These are phyloP conservation scores for Mycosphaerella sp. DNA, from an alignment of 2,329 filamentous ascomycete genomes.

Conservation along the genomic window DNA sequence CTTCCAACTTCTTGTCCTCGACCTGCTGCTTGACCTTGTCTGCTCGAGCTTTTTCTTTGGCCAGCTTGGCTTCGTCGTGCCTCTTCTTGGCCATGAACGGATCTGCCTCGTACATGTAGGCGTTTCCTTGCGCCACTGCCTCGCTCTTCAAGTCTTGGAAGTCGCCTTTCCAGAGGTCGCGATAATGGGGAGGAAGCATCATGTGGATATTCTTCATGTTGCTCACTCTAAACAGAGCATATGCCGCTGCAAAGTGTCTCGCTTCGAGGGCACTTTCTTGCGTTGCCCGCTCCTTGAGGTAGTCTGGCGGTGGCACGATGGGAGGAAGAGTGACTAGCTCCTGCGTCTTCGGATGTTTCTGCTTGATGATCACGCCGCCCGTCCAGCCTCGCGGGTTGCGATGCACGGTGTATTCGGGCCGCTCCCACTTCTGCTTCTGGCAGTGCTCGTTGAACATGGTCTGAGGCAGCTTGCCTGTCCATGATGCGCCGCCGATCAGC, in stretches of 20 bases:
- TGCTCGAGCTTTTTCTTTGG: conserved; percentile 71
- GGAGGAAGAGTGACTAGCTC: conserved; percentile 69
- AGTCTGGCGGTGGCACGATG: conserved; percentile 70
- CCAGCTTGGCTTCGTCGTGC: conserved; percentile 68
- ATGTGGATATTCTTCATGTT: conserved; percentile 96
- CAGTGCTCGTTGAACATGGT: conserved; percentile 92
- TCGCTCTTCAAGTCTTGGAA: conserved; percentile 76
- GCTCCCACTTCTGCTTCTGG: conserved; percentile 92
- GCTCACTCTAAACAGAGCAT: conserved; percentile 82
- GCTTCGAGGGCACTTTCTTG: conserved; percentile 82
- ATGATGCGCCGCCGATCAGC: conserved; percentile 87
- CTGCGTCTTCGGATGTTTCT: conserved; percentile 72
- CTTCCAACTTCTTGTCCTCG: conserved; percentile 56
- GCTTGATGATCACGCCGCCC: conserved; percentile 71
- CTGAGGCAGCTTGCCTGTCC: conserved; percentile 94
- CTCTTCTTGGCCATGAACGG: conserved; percentile 79
- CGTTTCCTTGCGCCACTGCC: conserved; percentile 69
- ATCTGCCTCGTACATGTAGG: conserved; percentile 92
- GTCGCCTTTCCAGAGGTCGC: conserved; percentile 80
- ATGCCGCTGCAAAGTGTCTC: conserved; percentile 86
- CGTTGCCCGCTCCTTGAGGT: conserved; percentile 64
- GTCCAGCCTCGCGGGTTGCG: conserved; percentile 40
- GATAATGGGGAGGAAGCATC: conserved; percentile 86
- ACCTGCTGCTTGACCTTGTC: conserved; percentile 56
- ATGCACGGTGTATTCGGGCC: conserved; percentile 76